Evolutionary conservation across 2,329 filamentous ascomycete species (phyloP).

Genomic region (Coleophoma eucalyptorum): DNA sequence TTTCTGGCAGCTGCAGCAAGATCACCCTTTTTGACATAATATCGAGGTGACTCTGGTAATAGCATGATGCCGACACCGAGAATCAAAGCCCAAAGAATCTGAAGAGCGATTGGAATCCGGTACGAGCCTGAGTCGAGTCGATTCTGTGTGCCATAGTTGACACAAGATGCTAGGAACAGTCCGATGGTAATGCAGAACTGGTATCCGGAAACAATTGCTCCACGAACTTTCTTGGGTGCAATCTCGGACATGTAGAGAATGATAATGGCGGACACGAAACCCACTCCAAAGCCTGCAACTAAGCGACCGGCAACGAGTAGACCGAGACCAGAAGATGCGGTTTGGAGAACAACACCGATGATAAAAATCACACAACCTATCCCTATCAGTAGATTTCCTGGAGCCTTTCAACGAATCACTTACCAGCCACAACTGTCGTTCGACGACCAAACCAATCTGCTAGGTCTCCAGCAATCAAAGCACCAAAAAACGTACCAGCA

Average conservation of each 20-base stretch:
- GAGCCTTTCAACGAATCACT: neutral
- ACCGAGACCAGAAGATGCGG: constrained; percentile 47
- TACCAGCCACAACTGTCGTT: constrained; percentile 61
- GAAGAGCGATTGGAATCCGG: constrained; percentile 76
- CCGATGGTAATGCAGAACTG: constrained; percentile 83
- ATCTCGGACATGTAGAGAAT: constrained; percentile 72
- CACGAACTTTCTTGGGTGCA: constrained; percentile 68
- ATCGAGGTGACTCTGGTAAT: constrained; percentile 83
- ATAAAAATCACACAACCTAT: constrained; percentile 67
- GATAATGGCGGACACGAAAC: constrained; percentile 76
- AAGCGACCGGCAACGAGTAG: constrained; percentile 71
- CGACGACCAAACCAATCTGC: constrained; percentile 71
- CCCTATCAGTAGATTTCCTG: neutral
- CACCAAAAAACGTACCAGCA: constrained; percentile 74
- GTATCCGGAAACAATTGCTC: constrained; percentile 76
- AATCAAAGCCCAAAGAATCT: constrained; percentile 78
- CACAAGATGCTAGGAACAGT: constrained; percentile 68
- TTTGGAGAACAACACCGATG: constrained; percentile 65
- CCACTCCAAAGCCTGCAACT: constrained; percentile 73
- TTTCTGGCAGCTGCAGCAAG: constrained; percentile 59
- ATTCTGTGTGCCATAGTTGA: constrained; percentile 68
- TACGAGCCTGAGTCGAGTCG: constrained; percentile 62
- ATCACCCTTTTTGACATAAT: constrained; percentile 75
- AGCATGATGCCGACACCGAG: constrained; percentile 68
- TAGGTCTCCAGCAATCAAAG: constrained; percentile 70